Evolutionary conservation across 2,329 filamentous ascomycete genomes (phyloP), one percentile per base, ranked within the genome.

Genomic region (Alternaria dauci): DNA sequence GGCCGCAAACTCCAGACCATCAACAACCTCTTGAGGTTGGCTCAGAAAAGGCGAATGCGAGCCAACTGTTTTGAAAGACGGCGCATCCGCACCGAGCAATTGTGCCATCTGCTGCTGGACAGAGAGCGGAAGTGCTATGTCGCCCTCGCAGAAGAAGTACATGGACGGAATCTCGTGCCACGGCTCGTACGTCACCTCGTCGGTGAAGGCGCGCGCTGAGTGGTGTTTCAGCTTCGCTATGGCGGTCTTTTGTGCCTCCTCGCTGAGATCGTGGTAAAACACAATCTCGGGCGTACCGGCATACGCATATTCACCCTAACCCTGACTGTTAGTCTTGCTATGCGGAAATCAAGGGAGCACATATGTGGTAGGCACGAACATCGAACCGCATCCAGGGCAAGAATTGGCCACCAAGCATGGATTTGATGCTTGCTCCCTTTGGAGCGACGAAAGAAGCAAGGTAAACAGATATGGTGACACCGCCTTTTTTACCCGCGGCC

Each of bases 41-140:
- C 53, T 55, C 12, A 55, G 43, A 48, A 55, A 55, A 25, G 53
- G 53, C 53, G 44, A 55, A 50, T 50, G 53, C 14, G 34, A 42
- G 6, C 26, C 53, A 11, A 41, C 26, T 25, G 43, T 25, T 34
- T 5, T 55, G 14, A 48, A 55, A 18, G 53, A 42, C 32, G 32
- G 32, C 14, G 32, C 32, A 36, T 36, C 32, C 14, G 32, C 32
- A 36, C 25, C 53, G n/a, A 55, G 43, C 34, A 41, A 32, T 34
- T 39, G 34, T 32, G 43, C 34, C 53, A 55, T 48, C 43, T 48
- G 42, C 7, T 55, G 53, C 18, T 55, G 53, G 8, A 48, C 25
- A 41, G 42, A 25, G 25, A 55, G 43, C n/a, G n/a, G 43, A 55
- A 55, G 43, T 26, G 53, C 53, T 48, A 48, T 47, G 8, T 55